Conservation (phyloP, 148 eudicot genomes). For the Amaranthus hypochondriacus region DNA sequence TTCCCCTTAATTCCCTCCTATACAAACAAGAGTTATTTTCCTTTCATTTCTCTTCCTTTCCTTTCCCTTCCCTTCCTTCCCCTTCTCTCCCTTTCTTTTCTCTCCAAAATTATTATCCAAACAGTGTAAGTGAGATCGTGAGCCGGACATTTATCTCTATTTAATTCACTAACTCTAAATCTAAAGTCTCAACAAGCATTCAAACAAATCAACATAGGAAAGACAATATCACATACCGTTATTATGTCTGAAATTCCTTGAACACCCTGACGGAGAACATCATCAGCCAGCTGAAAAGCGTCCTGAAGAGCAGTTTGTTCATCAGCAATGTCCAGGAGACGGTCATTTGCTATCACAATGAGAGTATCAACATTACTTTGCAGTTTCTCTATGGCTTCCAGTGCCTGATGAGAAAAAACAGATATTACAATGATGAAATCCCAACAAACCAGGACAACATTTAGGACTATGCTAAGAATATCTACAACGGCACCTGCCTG, state of each 20-base stretch:
- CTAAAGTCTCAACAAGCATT: too few species aligned
- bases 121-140: too few species aligned
- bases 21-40: too few species aligned
- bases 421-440: background rate
- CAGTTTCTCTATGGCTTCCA: conserved; percentile 94
- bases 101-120: too few species aligned
- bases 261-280: conserved; percentile 97
- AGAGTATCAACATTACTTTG: conserved; percentile 96
- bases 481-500: conserved; percentile 62
- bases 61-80: too few species aligned
- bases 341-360: conserved; percentile 96
- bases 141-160: too few species aligned
- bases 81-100: too few species aligned
- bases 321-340: conserved; percentile 89
- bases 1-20: too few species aligned
- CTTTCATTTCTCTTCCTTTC: too few species aligned
- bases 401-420: conserved; percentile 52
- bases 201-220: too few species aligned
- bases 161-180: too few species aligned
- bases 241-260: conserved; percentile 98
- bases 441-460: background rate
- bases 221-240: conserved; percentile 47
- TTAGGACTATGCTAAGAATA: background rate
- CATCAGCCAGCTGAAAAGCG: conserved; percentile 97
- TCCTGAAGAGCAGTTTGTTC: conserved; percentile 90